Percentiles rank a stretch among this genome's conserved stretches.
phyloP scores from a whole-genome alignment of 805 yeast species.

The Monosporozyma aquatica region DNA sequence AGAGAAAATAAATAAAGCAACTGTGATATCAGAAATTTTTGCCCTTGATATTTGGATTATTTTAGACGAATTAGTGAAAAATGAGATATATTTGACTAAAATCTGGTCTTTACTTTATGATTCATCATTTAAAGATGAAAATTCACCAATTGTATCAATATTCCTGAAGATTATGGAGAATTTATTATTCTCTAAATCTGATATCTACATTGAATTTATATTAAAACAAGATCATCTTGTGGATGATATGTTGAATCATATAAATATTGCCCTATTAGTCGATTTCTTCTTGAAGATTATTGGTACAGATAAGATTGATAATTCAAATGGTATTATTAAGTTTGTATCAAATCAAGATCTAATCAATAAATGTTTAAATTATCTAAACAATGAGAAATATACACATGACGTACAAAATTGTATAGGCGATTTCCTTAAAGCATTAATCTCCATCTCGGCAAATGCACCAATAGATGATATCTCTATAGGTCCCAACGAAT shows the following conservation, averaged over 20 bases:
- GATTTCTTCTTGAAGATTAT: constrained; percentile 80
- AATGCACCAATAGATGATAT: constrained; percentile 67
- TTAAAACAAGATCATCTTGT: constrained; percentile 16
- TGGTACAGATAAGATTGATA: constrained; percentile 81
- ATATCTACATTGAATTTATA: constrained; percentile 23
- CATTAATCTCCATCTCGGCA: constrained; percentile 83
- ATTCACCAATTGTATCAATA: constrained; percentile 66
- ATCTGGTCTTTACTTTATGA: constrained; percentile 71
- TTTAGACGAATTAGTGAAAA: constrained; percentile 78
- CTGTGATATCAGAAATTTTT: constrained; percentile 57
- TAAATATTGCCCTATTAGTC: constrained; percentile 83
- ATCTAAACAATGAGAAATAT: constrained; percentile 48
- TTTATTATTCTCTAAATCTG: constrained; percentile 64
- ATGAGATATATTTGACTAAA: constrained; percentile 47
- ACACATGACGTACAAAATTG: constrained; percentile 68
- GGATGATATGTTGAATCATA: constrained; percentile 56
- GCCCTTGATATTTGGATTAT: constrained; percentile 89
- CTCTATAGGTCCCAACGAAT: constrained; percentile 86
- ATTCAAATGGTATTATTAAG: constrained; percentile 78
- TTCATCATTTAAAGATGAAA: constrained; percentile 42
- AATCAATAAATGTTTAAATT: constrained; percentile 58
- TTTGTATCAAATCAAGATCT: constrained; percentile 60
- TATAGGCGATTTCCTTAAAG: constrained; percentile 86
- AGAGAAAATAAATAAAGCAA: constrained; percentile 15
- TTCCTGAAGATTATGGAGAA: constrained; percentile 84